A percentile compares a stretch with the other conserved stretches of the same genome.
Conservation (phyloP, 2,329 filamentous ascomycete genomes). For the Dothideomycetes sp. region DNA sequence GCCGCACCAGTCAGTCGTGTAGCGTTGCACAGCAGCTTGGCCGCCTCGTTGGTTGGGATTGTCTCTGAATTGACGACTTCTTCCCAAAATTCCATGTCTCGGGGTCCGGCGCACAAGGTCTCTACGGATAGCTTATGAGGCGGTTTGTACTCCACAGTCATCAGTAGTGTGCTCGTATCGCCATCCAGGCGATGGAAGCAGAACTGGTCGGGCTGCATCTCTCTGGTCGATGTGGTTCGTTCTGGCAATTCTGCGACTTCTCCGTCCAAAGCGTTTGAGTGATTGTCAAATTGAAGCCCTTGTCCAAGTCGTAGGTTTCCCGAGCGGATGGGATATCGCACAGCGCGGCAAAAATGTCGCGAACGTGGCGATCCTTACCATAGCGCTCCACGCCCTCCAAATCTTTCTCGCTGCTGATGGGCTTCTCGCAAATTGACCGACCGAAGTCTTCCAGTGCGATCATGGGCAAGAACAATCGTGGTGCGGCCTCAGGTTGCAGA, state of each 20-base stretch:
- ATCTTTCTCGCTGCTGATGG: conserved; percentile 13
- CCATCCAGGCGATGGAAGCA: conserved; percentile 7
- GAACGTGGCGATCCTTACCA: conserved; percentile 8
- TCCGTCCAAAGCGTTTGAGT: conserved; percentile 8
- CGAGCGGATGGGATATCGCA: conserved; percentile 3
- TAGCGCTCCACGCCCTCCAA: conserved; percentile 6
- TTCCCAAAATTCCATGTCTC: conserved; percentile 17
- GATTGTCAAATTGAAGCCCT: conserved; percentile 9
- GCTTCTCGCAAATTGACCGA: background rate
- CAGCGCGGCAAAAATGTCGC: conserved; percentile 5
- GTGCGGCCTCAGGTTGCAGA: conserved; percentile 8
- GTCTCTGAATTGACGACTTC: conserved; percentile 17
- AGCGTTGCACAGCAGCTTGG: conserved; percentile 20
- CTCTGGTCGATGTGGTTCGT: background rate
- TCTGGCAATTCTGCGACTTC: background rate
- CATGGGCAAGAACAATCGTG: conserved; percentile 6
- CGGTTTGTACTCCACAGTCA: conserved; percentile 19
- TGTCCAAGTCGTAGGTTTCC: conserved; percentile 10
- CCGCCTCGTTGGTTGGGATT: conserved; percentile 14
- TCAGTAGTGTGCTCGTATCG: conserved; percentile 5
- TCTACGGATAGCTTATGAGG: conserved; percentile 18
- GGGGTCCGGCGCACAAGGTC: conserved; percentile 15
- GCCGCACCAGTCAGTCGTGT: conserved; percentile 17
- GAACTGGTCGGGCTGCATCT: conserved; percentile 11
- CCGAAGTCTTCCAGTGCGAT: conserved; percentile 6